These are phyloP conservation scores for Acidomyces sp. DNA, from an alignment of 495 filamentous ascomycete species.

Conservation along the genomic window DNA sequence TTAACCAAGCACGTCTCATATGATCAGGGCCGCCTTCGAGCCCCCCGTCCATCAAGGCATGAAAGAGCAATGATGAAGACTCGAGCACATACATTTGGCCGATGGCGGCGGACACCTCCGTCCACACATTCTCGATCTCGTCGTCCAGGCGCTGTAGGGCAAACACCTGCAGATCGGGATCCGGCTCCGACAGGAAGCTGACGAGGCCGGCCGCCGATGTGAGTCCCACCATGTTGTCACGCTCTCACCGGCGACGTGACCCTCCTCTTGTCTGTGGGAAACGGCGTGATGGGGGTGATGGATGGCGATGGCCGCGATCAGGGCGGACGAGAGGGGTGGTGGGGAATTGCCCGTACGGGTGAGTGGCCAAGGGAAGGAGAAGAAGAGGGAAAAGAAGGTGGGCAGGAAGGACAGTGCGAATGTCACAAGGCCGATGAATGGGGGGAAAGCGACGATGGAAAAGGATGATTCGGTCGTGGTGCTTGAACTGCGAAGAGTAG, in stretches of 20 bases:
- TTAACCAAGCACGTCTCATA: constrained; percentile 1
- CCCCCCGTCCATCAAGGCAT: no score
- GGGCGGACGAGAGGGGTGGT: background rate
- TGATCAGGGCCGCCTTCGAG: no score
- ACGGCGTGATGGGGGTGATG: constrained; percentile 1
- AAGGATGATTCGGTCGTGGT: no score
- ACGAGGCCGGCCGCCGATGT: constrained; percentile 89
- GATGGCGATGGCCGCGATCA: background rate
- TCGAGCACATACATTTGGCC: constrained; percentile 69
- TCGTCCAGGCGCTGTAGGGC: constrained; percentile 88
- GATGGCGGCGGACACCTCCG: constrained; percentile 82
- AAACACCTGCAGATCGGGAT: constrained; percentile 82
- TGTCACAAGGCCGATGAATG: no score
- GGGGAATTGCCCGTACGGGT: no score
- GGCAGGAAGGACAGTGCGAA: background rate
- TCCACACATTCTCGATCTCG: constrained; percentile 92
- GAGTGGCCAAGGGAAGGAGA: no score
- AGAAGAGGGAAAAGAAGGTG: no score
- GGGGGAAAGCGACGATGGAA: no score
- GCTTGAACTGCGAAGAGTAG: no score
- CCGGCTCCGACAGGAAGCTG: constrained; percentile 89
- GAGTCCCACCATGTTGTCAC: constrained; percentile 65
- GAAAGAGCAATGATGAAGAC: background rate
- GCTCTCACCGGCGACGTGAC: background rate
- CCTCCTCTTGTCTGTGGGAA: background rate